These are phyloP conservation scores for Backusella macrospora DNA, from an alignment of 192 early-diverging fungal genomes.

Conservation along the genomic window DNA sequence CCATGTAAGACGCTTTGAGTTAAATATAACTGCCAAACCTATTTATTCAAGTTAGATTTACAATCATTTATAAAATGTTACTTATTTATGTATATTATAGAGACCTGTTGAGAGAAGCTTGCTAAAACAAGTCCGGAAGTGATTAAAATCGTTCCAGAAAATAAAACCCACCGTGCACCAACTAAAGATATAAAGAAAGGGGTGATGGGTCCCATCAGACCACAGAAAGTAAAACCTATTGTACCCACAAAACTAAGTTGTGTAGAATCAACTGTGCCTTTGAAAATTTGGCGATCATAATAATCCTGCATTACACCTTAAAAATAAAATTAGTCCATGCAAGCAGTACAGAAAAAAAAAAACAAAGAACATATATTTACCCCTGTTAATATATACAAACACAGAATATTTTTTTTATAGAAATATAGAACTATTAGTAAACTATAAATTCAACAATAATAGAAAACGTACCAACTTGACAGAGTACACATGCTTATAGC, in stretches of 20 bases:
- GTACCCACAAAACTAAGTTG: constrained; percentile 35
- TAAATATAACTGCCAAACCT: constrained; percentile 58
- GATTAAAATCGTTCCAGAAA: constrained; percentile 15
- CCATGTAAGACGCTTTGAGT: constrained; percentile 62
- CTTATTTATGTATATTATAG: too few species aligned
- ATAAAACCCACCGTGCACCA: constrained; percentile 16
- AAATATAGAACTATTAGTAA: neutral
- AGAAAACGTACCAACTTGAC: constrained; percentile 11
- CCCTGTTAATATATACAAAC: neutral
- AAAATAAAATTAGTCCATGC: neutral
- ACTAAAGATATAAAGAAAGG: constrained; percentile 24
- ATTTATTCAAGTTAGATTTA: neutral
- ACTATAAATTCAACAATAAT: neutral
- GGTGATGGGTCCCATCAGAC: constrained; percentile 24
- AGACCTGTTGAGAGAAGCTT: constrained; percentile 12
- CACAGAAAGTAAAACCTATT: constrained; percentile 7
- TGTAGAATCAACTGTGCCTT: neutral
- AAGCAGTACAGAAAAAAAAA: neutral
- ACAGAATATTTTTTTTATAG: neutral
- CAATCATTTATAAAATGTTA: too few species aligned
- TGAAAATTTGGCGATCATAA: constrained; percentile 30
- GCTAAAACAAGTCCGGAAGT: constrained; percentile 27
- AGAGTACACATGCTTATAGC: constrained; percentile 13
- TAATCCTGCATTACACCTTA: constrained; percentile 43
- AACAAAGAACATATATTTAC: neutral